Conservation (phyloP, 441 rosid species). For the Kokia cookei region DNA sequence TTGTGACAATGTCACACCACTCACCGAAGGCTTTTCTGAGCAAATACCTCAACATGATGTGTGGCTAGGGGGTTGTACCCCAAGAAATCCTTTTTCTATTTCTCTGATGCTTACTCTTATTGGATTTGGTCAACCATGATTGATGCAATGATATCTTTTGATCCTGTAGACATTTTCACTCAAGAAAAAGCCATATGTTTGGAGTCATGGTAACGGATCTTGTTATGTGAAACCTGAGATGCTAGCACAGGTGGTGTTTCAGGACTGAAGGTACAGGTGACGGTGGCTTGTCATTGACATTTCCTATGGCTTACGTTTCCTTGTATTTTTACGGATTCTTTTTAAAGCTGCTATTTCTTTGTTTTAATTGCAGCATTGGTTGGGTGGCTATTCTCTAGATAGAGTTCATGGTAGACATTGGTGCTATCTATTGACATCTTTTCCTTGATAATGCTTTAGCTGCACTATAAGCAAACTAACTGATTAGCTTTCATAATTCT, state of each 20-base stretch:
- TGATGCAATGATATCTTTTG: background rate
- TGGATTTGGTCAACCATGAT: background rate
- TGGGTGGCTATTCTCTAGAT: background rate
- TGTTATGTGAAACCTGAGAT: background rate
- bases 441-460: background rate
- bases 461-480: background rate
- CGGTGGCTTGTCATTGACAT: background rate
- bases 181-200: background rate
- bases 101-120: background rate
- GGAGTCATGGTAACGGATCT: background rate
- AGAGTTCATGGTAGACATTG: background rate
- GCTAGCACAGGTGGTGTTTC: background rate
- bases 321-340: background rate
- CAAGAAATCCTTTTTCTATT: background rate
- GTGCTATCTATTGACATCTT: background rate
- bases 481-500: background rate
- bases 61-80: too few species aligned
- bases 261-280: background rate
- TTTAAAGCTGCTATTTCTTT: background rate
- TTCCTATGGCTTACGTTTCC: too few species aligned
- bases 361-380: background rate
- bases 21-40: background rate
- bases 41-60: background rate
- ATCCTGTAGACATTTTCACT: background rate
- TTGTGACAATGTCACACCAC: background rate